Evolutionary conservation across 1,284 basidiomycete species (phyloP).

Genomic region (Ustilago crameri): DNA sequence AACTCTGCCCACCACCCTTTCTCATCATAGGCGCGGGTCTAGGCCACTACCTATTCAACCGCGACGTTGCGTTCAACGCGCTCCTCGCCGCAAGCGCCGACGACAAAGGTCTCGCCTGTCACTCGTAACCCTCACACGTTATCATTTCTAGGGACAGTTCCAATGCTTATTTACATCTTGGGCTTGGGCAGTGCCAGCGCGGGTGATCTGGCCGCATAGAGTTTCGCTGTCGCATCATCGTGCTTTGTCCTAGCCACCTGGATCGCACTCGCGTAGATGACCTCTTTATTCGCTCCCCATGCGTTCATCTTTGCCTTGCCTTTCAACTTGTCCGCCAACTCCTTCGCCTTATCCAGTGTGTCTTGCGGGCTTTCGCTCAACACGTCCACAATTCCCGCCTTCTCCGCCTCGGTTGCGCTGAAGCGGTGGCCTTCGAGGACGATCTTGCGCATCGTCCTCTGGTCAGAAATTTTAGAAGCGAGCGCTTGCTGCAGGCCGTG

Average conservation of each 20-base stretch:
- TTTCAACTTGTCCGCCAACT: conserved; percentile 69
- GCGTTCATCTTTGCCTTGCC: conserved; percentile 70
- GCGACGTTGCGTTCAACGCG: background rate
- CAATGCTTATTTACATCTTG: conserved; percentile 23
- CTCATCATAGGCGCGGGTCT: conserved; percentile 26
- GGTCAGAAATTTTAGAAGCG: conserved; percentile 76
- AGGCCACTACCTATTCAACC: conserved; percentile 45
- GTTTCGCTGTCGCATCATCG: conserved; percentile 17
- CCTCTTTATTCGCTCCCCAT: conserved; percentile 72
- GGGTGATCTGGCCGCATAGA: conserved; percentile 24
- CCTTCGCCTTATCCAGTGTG: conserved; percentile 72
- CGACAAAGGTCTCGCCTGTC: background rate
- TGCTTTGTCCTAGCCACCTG: conserved; percentile 35
- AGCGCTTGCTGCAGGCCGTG: conserved; percentile 73
- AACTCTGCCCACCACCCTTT: no score
- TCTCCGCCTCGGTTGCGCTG: conserved; percentile 78
- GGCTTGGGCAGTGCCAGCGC: no score
- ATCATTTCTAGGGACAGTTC: no score
- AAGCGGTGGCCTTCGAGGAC: conserved; percentile 86
- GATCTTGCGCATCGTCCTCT: conserved; percentile 77
- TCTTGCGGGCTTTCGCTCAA: conserved; percentile 74
- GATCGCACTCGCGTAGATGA: conserved; percentile 45
- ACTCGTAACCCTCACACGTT: background rate
- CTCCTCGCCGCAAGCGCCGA: background rate
- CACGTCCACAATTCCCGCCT: conserved; percentile 77